These are phyloP conservation scores for Chamaecyparis obtusa DNA, from an alignment of 75 land plant genomes.

Conservation along the genomic window DNA sequence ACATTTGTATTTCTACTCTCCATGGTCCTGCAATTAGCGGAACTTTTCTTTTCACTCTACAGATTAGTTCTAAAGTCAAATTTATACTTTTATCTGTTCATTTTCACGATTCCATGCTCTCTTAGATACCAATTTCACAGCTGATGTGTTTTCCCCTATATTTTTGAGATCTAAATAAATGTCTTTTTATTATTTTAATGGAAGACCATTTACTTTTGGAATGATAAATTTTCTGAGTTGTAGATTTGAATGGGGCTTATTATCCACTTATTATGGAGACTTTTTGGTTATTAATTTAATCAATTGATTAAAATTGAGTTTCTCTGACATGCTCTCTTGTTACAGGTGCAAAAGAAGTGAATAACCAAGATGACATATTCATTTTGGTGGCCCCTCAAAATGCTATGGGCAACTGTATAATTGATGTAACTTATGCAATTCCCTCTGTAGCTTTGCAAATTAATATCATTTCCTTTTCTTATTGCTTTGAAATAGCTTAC, in stretches of 20 bases:
- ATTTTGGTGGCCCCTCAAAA: conserved; percentile 96
- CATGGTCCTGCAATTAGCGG: neutral
- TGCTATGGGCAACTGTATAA: conserved; percentile 98
- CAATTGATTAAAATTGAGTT: neutral
- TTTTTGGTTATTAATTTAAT: neutral
- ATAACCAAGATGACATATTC: conserved; percentile 84
- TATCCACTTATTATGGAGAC: neutral
- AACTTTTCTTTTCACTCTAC: neutral
- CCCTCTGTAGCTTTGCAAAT: neutral
- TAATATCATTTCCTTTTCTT: neutral
- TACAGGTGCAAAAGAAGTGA: conserved; percentile 79
- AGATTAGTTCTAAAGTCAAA: neutral
- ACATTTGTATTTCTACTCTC: neutral
- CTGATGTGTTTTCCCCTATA: neutral
- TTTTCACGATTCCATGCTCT: neutral
- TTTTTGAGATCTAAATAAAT: neutral
- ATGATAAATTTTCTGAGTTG: neutral
- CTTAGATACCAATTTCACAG: neutral
- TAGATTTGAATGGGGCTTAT: neutral
- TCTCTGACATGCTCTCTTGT: neutral
- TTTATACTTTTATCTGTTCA: neutral
- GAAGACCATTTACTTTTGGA: neutral
- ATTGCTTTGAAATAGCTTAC: neutral
- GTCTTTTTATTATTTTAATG: neutral
- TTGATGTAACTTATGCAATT: conserved; percentile 53